A percentile compares a stretch with the other conserved stretches of the same genome.
Evolutionary conservation across 225 moss, liverwort and hornwort genomes (phyloP).

Genomic region (Antitrichia curtipendula): DNA sequence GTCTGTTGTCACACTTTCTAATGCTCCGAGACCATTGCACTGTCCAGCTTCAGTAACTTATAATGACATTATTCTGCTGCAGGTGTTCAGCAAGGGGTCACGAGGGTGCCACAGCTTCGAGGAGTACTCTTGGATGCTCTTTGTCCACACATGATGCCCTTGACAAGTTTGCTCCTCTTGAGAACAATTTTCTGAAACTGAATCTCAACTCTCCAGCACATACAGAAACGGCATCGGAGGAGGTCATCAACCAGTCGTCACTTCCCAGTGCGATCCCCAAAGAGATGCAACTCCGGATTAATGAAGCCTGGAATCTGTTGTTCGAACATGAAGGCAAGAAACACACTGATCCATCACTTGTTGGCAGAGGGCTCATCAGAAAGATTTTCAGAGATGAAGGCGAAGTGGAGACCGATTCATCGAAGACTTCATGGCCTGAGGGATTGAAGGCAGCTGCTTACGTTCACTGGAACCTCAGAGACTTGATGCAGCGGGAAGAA

Average conservation of each 20-base stretch:
- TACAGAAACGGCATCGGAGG: background rate
- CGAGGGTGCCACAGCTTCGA: background rate
- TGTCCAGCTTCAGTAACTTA: background rate
- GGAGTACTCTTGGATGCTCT: background rate
- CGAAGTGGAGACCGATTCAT: background rate
- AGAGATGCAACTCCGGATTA: background rate
- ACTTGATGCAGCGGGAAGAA: constrained; percentile 26
- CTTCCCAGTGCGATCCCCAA: background rate
- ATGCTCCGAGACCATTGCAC: background rate
- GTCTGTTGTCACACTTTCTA: background rate
- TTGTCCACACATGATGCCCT: background rate
- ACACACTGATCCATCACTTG: background rate
- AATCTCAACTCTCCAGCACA: constrained; percentile 9
- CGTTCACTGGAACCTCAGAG: constrained; percentile 24
- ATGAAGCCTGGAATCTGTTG: background rate
- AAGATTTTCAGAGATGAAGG: background rate
- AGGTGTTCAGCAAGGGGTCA: background rate
- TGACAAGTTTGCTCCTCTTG: background rate
- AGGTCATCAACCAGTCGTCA: background rate
- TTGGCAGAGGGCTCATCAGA: background rate
- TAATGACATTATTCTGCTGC: background rate
- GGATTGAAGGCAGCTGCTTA: background rate
- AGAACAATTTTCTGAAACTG: background rate
- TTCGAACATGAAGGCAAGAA: background rate
- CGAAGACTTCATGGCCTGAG: background rate